Base-by-base conservation (phyloP, 148 eudicot genomes). In the Chenopodium suecicum region DNA sequence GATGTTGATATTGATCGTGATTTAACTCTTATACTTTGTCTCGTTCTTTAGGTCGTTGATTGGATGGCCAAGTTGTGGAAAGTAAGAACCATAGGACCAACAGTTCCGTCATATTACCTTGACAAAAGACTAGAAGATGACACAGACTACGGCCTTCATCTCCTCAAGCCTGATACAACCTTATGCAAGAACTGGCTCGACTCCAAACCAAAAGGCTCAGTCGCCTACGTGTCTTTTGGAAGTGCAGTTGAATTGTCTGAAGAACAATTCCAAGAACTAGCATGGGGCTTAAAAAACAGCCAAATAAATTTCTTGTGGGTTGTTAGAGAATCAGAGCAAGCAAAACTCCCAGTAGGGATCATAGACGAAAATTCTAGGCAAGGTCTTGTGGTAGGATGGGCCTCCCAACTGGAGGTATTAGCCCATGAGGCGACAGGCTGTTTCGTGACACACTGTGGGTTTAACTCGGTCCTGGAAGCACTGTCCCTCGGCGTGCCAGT, bases 221-320 rank as follows among this genome's bases (percentile, higher is more conserved):
- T 92, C 27, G 82, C 90, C 46, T 92, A 88, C 64, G 84, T 86
- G 3, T 89, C 97, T 7, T 92, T 88, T n/a, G 97, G 97, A 3
- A 92, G 94, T 87, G 75, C 86, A 86, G 89, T 82, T 10, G 74
- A 67, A 1, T 46, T 90, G 12, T 54, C 80, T 8, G 60, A 73
- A 9, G 77, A 76, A 23, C 94, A 92, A 75, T 86, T 85, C 78
- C 83, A 87, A 58, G 92, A 92, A 69, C 56, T 92, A 9, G 89
- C 90, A 46, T 77, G 32, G 74, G 90, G 87, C 2, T 69, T 92
- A 20, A 66, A 66, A 50, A 79, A 63, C 27, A 79, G 86, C 77
- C 31, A 74, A 25, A 63, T 34, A 70, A 52, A 77, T 82, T 91
- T 90, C 83, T 70, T 92, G 65, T 92, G 91, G 97, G 97, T 90